Base-by-base conservation (phyloP, 106 monocot genomes). In the Cymbidium sinense region DNA sequence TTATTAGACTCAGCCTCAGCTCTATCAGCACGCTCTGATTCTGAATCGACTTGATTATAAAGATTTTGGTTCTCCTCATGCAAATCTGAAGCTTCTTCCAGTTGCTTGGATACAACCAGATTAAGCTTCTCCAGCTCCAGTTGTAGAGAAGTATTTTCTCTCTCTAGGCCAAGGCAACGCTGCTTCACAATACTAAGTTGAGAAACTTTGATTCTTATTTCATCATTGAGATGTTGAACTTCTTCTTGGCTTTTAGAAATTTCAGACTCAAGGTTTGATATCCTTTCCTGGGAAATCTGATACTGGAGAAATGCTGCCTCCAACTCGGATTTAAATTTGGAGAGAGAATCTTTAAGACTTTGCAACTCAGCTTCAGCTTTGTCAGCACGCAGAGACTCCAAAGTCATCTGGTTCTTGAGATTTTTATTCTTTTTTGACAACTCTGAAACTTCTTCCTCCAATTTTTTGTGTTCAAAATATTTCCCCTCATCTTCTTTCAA, bases 191-290 rank as follows among this genome's bases (percentile, higher is more conserved):
- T 81, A 25, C 73, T 83, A 30, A 88, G 79, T 55, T 55, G 61
- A 17, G 55, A 37, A 1, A 76, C 29, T 69, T 35, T 80, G 27
- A 20, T 58, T 25, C 82, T 64, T 79, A 93, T 81, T 58, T 93
- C 85, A 74, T 85, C 79, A 75, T 89, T 93, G 43, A 88, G 78
- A 54, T 83, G 85, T 43, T 79, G 84, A 34, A 88, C 79, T 10
- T 23, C 41, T 41, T 41, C 41, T 41, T 41, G 41, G 41, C 41
- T 41, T 41, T 41, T 41, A 33, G 84, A 86, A 72, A 93, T 87
- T 70, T 93, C 85, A 76, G 81, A 70, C 76, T 91, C 91, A 74
- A 91, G 82, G 36, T 58, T 80, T n/a, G 74, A 61, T 72, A 98
- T 82, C 72, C 76, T 87, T 72, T 82, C 87, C 67, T 78, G 52